phyloP scores from a whole-genome alignment of 2,329 filamentous ascomycete species.

The Ceratocystis albifundus region DNA sequence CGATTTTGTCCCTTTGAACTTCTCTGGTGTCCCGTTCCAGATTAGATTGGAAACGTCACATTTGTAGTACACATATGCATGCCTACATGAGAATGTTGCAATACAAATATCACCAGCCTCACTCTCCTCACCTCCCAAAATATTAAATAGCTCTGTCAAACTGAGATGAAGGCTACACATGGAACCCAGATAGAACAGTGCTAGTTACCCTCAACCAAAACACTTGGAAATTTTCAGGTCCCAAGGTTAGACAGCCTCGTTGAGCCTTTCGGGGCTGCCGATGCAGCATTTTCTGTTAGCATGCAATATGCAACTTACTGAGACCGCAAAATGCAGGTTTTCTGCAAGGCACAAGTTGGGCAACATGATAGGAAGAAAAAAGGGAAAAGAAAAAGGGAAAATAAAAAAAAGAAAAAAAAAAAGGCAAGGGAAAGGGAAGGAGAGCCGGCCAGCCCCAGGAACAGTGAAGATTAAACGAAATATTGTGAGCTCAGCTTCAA shows the following conservation, averaged over 20 bases:
- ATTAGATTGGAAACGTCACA: background rate
- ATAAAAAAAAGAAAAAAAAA: no score
- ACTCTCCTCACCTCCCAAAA: background rate
- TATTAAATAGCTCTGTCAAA: background rate
- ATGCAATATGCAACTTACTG: background rate
- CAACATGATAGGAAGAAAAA: background rate
- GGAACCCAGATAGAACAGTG: background rate
- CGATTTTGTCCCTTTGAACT: background rate
- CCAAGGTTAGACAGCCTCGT: background rate
- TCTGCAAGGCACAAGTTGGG: slow-evolving; percentile 9
- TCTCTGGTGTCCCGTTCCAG: slow-evolving; percentile 2
- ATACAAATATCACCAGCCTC: background rate
- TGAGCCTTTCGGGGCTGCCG: slow-evolving; percentile 11
- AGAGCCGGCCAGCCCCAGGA: no score
- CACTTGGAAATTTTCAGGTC: background rate
- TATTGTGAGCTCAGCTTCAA: background rate
- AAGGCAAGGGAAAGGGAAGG: no score
- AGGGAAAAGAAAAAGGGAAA: no score
- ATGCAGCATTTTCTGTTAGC: slow-evolving; percentile 12
- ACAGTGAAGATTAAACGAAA: background rate
- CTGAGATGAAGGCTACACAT: background rate
- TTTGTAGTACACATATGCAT: slow-evolving; percentile 10
- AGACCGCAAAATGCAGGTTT: slow-evolving; percentile 7
- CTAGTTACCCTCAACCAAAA: background rate
- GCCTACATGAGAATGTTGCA: background rate